Conservation (phyloP, 768 basidiomycete species). For the Pisolithus albus region DNA sequence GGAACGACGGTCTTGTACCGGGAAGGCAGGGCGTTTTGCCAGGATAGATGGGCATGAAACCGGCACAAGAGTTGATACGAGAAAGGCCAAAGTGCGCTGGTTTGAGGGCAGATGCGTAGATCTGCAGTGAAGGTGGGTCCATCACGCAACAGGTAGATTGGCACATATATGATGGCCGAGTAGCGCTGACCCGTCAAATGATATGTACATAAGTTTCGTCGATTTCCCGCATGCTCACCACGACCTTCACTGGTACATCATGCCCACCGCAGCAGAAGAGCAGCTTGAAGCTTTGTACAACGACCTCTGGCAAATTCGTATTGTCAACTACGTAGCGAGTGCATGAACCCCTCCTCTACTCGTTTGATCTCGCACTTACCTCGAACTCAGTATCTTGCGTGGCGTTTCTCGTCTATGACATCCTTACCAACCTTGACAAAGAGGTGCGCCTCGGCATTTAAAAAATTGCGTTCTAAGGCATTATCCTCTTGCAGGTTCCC, state of each 20-base stretch:
- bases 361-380: not conserved
- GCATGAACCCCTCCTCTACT: not conserved
- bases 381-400: not conserved
- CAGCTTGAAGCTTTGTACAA: not conserved
- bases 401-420: not conserved
- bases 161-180: too few relatives aligned
- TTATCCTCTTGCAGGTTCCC: conserved; percentile 4
- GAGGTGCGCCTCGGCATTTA: conserved; percentile 7
- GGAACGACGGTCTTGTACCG: too few relatives aligned
- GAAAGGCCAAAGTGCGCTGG: too few relatives aligned
- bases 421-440: conserved; percentile 14
- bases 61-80: too few relatives aligned
- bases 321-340: not conserved
- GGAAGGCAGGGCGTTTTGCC: too few relatives aligned
- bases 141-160: too few relatives aligned
- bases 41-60: too few relatives aligned
- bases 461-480: not conserved
- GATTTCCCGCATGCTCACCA: too few relatives aligned
- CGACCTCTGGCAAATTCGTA: not conserved
- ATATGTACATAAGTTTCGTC: too few relatives aligned
- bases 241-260: not conserved
- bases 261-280: not conserved
- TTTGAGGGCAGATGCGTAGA: too few relatives aligned
- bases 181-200: too few relatives aligned
- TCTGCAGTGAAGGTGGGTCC: not conserved